Evolutionary conservation across 169 alveolate species (phyloP).

Genomic region (Babesia divergens): DNA sequence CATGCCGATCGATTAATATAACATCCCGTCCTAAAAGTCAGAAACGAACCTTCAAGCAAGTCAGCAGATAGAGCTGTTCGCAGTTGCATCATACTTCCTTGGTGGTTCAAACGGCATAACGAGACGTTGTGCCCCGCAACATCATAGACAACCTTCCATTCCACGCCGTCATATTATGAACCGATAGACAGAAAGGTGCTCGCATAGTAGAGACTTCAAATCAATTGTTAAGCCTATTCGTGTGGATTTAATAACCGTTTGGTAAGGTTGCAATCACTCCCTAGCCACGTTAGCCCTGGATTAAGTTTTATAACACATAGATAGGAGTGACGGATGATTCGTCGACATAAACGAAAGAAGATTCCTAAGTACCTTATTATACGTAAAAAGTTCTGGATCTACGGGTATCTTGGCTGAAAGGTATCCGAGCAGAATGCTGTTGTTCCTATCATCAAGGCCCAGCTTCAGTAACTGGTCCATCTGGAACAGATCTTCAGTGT

Average conservation of each 20-base stretch:
- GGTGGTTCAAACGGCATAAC: not conserved
- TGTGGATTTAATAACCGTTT: too few relatives aligned
- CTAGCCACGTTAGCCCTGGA: too few relatives aligned
- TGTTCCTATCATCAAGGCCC: not conserved
- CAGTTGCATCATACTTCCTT: not conserved
- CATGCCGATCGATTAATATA: not conserved
- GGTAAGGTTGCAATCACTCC: too few relatives aligned
- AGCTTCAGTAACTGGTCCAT: not conserved
- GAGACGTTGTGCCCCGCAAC: constrained; percentile 22
- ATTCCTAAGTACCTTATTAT: not conserved
- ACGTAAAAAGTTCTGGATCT: not conserved
- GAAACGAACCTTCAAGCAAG: too few relatives aligned
- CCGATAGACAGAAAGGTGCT: too few relatives aligned
- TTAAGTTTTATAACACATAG: too few relatives aligned
- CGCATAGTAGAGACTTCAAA: too few relatives aligned
- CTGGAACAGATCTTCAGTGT: constrained; percentile 2
- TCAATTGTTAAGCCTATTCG: too few relatives aligned
- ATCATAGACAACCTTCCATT: not conserved
- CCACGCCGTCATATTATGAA: not conserved
- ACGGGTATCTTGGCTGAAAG: not conserved
- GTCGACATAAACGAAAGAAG: not conserved
- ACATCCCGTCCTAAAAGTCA: too few relatives aligned
- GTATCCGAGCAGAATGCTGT: not conserved
- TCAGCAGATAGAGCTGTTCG: not conserved
- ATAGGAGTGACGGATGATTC: not conserved